phyloP scores from a whole-genome alignment of 176 grass and related monocot species.

The Lolium rigidum region DNA sequence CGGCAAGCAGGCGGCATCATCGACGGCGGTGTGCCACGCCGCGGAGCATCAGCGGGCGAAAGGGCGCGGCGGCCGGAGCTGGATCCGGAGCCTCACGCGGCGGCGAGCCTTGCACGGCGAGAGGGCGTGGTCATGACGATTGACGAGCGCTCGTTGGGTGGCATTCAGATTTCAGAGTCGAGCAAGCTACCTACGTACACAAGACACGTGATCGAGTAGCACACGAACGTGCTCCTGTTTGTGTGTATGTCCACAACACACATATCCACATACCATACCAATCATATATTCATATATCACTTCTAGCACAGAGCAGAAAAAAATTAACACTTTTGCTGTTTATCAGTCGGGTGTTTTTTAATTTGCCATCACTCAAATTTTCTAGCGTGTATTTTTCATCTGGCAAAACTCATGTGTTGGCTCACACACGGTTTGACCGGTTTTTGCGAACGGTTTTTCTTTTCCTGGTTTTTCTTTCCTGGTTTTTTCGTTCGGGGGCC shows the following conservation, averaged over 20 bases:
- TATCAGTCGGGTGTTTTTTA: too few species aligned
- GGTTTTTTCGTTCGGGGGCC: too few species aligned
- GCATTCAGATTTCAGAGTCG: not conserved
- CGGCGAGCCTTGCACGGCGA: slow-evolving; percentile 40
- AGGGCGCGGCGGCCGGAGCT: slow-evolving; percentile 44
- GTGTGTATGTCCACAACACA: not conserved
- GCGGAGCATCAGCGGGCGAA: slow-evolving; percentile 22
- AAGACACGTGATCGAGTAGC: not conserved
- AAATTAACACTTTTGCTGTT: too few species aligned
- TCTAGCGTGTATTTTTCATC: too few species aligned
- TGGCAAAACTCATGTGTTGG: too few species aligned
- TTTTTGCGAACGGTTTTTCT: too few species aligned
- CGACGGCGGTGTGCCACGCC: slow-evolving; percentile 35
- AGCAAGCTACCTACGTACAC: not conserved
- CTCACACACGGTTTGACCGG: too few species aligned
- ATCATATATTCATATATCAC: too few species aligned
- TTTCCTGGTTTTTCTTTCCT: too few species aligned
- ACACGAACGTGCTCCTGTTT: slow-evolving; percentile 19
- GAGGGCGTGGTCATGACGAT: slow-evolving; percentile 24
- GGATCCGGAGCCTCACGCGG: slow-evolving; percentile 74
- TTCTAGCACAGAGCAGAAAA: too few species aligned
- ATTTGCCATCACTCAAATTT: too few species aligned
- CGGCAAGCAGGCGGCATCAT: slow-evolving; percentile 38
- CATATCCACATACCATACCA: slow-evolving; percentile 2
- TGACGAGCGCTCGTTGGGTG: not conserved